phyloP scores from a whole-genome alignment of 1,139 yeast species.

The Lodderomyces theae region DNA sequence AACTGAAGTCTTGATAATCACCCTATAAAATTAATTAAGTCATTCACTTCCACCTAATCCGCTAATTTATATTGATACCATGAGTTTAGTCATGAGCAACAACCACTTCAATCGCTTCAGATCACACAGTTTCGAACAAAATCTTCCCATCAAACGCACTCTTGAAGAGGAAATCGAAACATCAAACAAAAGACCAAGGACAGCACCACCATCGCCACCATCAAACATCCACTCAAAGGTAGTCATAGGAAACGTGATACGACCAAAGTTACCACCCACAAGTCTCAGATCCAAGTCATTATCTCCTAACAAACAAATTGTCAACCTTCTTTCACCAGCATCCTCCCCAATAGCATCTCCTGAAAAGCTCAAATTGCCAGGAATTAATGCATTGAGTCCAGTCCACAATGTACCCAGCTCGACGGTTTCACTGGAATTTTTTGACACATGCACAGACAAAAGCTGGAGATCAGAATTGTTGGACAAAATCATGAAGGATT shows the following conservation, averaged over 20 bases:
- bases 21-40: neutral
- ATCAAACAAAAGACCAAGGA: conserved; percentile 39
- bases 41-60: neutral
- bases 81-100: conserved; percentile 32
- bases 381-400: conserved; percentile 35
- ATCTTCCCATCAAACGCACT: conserved; percentile 22
- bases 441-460: conserved; percentile 48
- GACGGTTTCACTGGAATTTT: conserved; percentile 46
- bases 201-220: conserved; percentile 55
- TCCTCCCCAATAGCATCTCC: conserved; percentile 22
- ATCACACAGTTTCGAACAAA: conserved; percentile 29
- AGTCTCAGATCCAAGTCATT: conserved; percentile 31
- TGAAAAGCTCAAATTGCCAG: conserved; percentile 29
- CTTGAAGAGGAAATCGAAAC: conserved; percentile 21
- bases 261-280: conserved; percentile 5
- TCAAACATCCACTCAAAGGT: conserved; percentile 12
- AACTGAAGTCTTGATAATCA: too few species aligned
- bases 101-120: conserved; percentile 33
- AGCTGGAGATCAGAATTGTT: conserved; percentile 46
- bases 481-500: conserved; percentile 35
- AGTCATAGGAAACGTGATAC: conserved; percentile 8
- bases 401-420: conserved; percentile 23
- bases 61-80: conserved; percentile 6
- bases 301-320: conserved; percentile 29
- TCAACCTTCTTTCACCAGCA: conserved; percentile 33